Evolutionary conservation across 495 filamentous ascomycete species (phyloP).

Genomic region (Aeminium ludgeri): DNA sequence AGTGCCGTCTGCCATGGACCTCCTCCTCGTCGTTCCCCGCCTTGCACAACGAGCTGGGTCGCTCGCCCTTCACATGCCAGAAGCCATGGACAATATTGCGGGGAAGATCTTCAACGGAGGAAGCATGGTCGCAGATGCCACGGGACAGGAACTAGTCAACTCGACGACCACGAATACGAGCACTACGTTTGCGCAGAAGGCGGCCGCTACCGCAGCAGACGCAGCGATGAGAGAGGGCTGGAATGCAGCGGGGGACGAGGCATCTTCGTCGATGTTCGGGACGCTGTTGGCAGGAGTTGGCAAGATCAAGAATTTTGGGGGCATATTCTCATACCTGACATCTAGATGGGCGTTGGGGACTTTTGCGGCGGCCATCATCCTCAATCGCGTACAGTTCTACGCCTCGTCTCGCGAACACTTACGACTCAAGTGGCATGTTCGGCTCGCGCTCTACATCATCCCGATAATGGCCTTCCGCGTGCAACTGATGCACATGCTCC

Average conservation of each 20-base stretch:
- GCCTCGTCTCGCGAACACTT: constrained; percentile 70
- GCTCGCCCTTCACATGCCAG: constrained; percentile 39
- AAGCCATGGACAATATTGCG: constrained; percentile 42
- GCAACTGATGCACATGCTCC: constrained; percentile 52
- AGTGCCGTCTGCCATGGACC: constrained; percentile 16
- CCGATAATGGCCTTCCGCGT: constrained; percentile 59
- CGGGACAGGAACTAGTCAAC: constrained; percentile 18
- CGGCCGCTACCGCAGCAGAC: constrained; percentile 18
- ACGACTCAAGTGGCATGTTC: constrained; percentile 49
- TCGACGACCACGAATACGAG: constrained; percentile 21
- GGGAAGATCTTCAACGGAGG: constrained; percentile 36
- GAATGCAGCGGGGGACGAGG: constrained; percentile 7
- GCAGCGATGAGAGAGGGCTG: constrained; percentile 13
- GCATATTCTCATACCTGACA: constrained; percentile 78
- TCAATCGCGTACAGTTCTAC: constrained; percentile 87
- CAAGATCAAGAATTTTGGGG: constrained; percentile 42
- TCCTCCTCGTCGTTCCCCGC: constrained; percentile 33
- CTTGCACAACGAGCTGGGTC: constrained; percentile 46
- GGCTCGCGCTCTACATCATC: constrained; percentile 52
- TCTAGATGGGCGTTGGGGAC: constrained; percentile 87
- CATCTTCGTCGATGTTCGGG: constrained; percentile 5
- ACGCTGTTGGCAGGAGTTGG: constrained; percentile 1
- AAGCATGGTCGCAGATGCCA: constrained; percentile 42
- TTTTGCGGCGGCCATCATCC: constrained; percentile 66
- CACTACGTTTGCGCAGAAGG: constrained; percentile 20